Base-by-base conservation (phyloP, 2,329 filamentous ascomycete genomes). In the Fusarium proliferatum region DNA sequence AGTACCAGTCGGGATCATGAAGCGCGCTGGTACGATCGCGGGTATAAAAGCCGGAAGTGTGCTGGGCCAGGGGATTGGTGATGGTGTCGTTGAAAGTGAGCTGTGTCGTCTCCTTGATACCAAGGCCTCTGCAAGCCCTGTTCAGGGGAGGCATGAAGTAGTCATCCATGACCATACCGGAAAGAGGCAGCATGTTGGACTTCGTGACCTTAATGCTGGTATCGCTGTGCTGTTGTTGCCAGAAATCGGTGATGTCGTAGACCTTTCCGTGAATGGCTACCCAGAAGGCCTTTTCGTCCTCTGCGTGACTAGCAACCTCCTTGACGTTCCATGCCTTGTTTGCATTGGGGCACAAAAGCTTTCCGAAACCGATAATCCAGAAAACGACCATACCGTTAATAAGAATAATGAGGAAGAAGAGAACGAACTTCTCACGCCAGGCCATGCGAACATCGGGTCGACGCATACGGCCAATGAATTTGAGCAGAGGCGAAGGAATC, bases 401-500 rank as follows among this genome's bases (percentile, higher is more conserved):
- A 17, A 99, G 77, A 36, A 93, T 80, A 76, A 99, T 98, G 59
- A 97, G 78, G 66, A 93, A 86, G 52, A 95, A 91, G 16, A 99
- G 86, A 0, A 96, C 92, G 16, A 99, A 58, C 83, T 99, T 99
- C 80, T 99, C 96, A 82, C 96, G 90, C 96, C 96, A 99, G 0
- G 96, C 96, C 90, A 98, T 93, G 33, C 96, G 93, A 13, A 99
- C 94, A 83, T 99, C 96, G 4, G 95, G 96, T 62, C 96, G 92
- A 84, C 97, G 97, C 96, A 99, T 99, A 28, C 96, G 93, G 38
- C 96, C 96, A 65, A 98, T 79, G 67, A 88, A 92, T n/a, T 89
- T 89, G 21, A 99, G 90, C 5, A 93, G 74, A 53, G 94, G 93
- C 0, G 96, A 98, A 1, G 96, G 96, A 74, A 98, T 96, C 93